Percentiles rank a stretch among this genome's conserved stretches.
Conservation (phyloP, 148 eudicot species). For the Euryodendron excelsum region DNA sequence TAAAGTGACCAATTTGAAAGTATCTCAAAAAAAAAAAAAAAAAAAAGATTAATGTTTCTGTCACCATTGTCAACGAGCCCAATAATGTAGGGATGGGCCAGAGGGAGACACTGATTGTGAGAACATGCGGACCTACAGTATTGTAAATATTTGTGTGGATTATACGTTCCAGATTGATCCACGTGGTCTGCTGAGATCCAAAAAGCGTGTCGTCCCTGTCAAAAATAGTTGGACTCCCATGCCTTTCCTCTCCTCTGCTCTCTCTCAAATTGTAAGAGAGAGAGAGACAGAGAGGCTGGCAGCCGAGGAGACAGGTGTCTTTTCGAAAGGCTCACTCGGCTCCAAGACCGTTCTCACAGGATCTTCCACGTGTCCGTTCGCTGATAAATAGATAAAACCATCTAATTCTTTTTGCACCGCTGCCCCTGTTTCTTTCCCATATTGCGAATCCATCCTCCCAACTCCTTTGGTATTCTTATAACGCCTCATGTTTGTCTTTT, state of each 20-base stretch:
- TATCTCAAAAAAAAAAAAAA: too few relatives aligned
- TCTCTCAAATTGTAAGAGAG: too few relatives aligned
- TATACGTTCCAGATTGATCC: neutral
- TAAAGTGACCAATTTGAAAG: too few relatives aligned
- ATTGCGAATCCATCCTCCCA: neutral
- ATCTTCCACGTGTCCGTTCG: conserved; percentile 5
- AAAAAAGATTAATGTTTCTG: too few relatives aligned
- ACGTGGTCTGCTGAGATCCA: neutral
- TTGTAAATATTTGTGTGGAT: neutral
- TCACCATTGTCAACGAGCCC: too few relatives aligned
- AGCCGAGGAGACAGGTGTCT: neutral
- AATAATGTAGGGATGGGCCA: neutral
- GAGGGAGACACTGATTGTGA: neutral
- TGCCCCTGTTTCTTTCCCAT: neutral
- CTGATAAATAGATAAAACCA: neutral
- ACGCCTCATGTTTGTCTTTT: neutral
- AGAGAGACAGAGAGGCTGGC: neutral
- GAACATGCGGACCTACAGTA: neutral
- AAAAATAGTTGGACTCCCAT: too few relatives aligned
- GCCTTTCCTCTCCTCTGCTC: too few relatives aligned
- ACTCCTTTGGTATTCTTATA: too few relatives aligned
- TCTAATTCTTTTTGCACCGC: neutral
- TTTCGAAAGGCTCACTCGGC: neutral
- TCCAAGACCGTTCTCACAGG: neutral
- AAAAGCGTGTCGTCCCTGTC: neutral